Base-by-base conservation (phyloP, 306 rosid genomes). In the Trifolium pratense region DNA sequence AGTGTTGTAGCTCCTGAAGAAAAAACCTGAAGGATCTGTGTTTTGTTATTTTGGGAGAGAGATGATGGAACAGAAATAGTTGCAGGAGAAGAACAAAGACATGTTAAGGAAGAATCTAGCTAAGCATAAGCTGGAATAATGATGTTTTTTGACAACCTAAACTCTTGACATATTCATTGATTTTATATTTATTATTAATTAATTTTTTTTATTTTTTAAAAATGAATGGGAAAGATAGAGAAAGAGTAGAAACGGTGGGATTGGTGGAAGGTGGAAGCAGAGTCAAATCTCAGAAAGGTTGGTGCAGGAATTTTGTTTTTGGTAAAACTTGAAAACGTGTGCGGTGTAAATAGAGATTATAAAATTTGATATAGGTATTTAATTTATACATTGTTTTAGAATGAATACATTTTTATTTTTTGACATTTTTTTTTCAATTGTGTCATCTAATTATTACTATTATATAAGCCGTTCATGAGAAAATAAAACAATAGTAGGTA, bases 81-180 rank as follows among this genome's bases (percentile, higher is more conserved):
- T 65, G 29, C 25, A 48, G 61, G 57, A 70, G 75, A 71, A 65
- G 76, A 72, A 71, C 58, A 57, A 70, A 49, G 13, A 48, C 71
- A 74, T 9, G 83, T 68, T 58, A 13, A 18, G 39, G 45, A 61
- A 52, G 74, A 81, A 83, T 86, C 70, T 74, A 78, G 84, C 82
- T 67, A 66, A 68, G 80, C 76, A 75, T 73, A 66, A 74, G 86
- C 83, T 78, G 87, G 80, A 68, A 67, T 52, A 26, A 78, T 78
- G 57, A 81, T 78, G 57, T 63, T 65, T 18, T 18, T 17, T 79
- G 76, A 73, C 82, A 85, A 75, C 81, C 80, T 82, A 59, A 66
- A 53, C 70, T 15, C 39, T 49, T 66, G 81, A 77, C 79, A 65
- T 75, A 72, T 66, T 67, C 80, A 53, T 9, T 4, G 49, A 76